Base-by-base conservation (phyloP, 2,329 filamentous ascomycete genomes). In the Microdochium paspali region DNA sequence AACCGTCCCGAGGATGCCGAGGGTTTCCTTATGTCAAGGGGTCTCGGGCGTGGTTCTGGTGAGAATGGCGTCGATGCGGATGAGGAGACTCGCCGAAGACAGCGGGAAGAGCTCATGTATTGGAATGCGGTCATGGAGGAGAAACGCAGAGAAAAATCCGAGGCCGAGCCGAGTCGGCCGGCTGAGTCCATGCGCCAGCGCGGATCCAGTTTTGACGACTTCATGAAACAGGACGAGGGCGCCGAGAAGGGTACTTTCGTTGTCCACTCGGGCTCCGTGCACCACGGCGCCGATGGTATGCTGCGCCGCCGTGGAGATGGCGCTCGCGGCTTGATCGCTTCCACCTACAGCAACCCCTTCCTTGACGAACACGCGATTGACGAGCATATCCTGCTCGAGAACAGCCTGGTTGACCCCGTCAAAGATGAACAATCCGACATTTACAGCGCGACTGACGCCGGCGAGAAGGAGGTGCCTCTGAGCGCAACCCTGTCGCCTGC, bases 1-100 rank as follows among this genome's bases (percentile, higher is more conserved):
- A 84, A 84, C 60, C 68, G 80, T 12, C 80, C 80, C 46, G 80
- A 84, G 59, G 80, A 84, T 61, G 80, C 80, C 49, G 74, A 83
- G 47, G 80, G 79, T 9, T 84, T 84, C 57, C 58, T 82, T 48
- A 65, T 73, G 54, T 79, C 77, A 9, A 66, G 70, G n/a, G 66
- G 67, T 7, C 50, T 62, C 24, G 66, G 62, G 20, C 54, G 54
- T 3, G 64, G 65, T 18, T 65, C 64, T 45, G 18, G 35, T 18
- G 68, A 74, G 26, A 58, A 66, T 1, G 75, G 69, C 15, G 72
- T 83, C 21, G 80, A 82, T 28, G 80, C 79, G 47, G 80, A 84
- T 54, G 79, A 82, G 46, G 80, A 79, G 53, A 76, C 72, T 21
- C 72, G 76, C 46, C 73, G 75, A 53, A 69, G 77, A 49, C 80